These are phyloP conservation scores for Aspergillus diversus DNA, from an alignment of 495 filamentous ascomycete genomes.

Conservation along the genomic window DNA sequence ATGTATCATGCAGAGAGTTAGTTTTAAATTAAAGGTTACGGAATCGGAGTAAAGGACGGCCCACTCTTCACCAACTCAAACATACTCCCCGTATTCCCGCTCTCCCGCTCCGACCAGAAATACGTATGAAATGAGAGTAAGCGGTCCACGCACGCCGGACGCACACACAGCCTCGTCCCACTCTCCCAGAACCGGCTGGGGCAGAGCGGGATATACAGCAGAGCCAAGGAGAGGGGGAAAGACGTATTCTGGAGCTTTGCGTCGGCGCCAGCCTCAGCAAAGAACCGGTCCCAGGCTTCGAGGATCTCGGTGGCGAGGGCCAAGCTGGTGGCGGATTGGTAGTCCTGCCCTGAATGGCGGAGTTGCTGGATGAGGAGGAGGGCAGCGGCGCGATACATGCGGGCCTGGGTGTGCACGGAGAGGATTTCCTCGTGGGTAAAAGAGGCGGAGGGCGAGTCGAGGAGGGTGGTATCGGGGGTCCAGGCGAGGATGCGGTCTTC, in stretches of 20 bases:
- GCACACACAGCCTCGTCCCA: slow-evolving; percentile 27
- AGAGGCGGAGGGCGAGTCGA: neutral
- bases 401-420: slow-evolving; percentile 38
- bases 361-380: slow-evolving; percentile 39
- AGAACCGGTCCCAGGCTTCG: slow-evolving; percentile 25
- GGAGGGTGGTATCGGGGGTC: neutral
- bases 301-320: slow-evolving; percentile 34
- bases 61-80: neutral
- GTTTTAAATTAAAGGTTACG: too few relatives aligned
- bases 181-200: slow-evolving; percentile 30
- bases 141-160: slow-evolving; percentile 28
- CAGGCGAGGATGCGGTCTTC: neutral
- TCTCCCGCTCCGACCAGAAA: slow-evolving; percentile 21
- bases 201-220: slow-evolving; percentile 33
- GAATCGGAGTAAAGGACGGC: neutral
- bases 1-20: too few relatives aligned
- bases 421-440: slow-evolving; percentile 31
- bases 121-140: slow-evolving; percentile 26
- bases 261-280: slow-evolving; percentile 23
- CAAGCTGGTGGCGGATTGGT: slow-evolving; percentile 24
- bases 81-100: neutral
- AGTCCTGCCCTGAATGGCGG: slow-evolving; percentile 33
- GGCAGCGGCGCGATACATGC: slow-evolving; percentile 34
- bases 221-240: slow-evolving; percentile 34
- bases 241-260: slow-evolving; percentile 30